Percentiles rank a stretch among this genome's conserved stretches.
Evolutionary conservation across 345 rosid species (phyloP).

Genomic region (Populus davidiana): DNA sequence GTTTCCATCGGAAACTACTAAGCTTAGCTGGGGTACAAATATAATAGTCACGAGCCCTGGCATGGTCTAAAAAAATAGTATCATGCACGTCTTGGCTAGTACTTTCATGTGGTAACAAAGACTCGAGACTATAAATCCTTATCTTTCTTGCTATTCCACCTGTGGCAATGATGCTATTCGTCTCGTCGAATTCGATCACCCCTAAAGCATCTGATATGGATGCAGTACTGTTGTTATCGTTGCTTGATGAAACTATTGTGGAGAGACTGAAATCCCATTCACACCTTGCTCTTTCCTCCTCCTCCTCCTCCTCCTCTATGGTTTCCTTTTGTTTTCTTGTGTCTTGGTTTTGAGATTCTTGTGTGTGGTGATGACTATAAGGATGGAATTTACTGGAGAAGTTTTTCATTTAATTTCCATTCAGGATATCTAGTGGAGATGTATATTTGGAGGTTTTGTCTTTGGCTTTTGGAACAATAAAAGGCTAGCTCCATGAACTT

Average conservation of each 20-base stretch:
- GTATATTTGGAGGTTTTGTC: conserved; percentile 20
- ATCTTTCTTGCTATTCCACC: conserved; percentile 88
- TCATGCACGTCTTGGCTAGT: not conserved
- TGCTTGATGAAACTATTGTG: conserved; percentile 42
- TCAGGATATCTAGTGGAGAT: conserved; percentile 27
- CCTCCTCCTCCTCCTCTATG: conserved; percentile 9
- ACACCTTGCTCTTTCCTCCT: conserved; percentile 32
- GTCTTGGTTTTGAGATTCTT: no score
- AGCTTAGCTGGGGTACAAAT: conserved; percentile 91
- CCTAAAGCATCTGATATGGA: conserved; percentile 67
- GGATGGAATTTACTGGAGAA: conserved; percentile 20
- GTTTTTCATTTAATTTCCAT: conserved; percentile 56
- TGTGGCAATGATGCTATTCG: conserved; percentile 55
- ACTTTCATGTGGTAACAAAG: conserved; percentile 28
- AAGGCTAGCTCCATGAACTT: conserved; percentile 35
- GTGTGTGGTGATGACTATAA: not conserved
- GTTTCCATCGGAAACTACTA: conserved; percentile 73
- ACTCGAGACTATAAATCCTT: conserved; percentile 49
- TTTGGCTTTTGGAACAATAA: conserved; percentile 38
- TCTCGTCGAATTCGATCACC: conserved; percentile 67
- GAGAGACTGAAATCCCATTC: conserved; percentile 70
- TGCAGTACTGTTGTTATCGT: conserved; percentile 7
- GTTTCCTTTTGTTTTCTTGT: not conserved
- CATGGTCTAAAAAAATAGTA: conserved; percentile 40
- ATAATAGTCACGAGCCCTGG: conserved; percentile 45